Evolutionary conservation across 345 rosid genomes (phyloP), one percentile per base, ranked within the genome.

Genomic region (Excoecaria agallocha): DNA sequence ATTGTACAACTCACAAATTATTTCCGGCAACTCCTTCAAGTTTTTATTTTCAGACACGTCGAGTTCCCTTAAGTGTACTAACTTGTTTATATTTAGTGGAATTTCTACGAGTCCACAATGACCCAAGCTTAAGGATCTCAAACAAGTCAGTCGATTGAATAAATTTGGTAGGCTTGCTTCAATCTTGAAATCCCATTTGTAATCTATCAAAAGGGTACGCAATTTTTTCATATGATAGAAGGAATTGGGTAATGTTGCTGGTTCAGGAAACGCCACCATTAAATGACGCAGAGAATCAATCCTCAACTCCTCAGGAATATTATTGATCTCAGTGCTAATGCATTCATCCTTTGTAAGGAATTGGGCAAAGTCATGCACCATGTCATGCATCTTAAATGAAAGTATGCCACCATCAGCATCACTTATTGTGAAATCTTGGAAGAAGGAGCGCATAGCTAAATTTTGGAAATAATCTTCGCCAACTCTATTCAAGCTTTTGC

Each of bases 331-430:
- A 10, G 22, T 58, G 30, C 63, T n/a, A 58, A 22, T 3, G 4
- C 63, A 58, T 58, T 58, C 37, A n/a, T n/a, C 16, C 16, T 58
- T 58, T 17, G 16, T 24, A 10, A 58, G 63, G 11, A 25, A 20
- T 58, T 9, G 30, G 16, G 63, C 63, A 58, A 58, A 58, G 24
- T 58, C 63, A 25, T 22, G 63, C 63, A 58, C 63, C 16, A 58
- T 20, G 12, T 58, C 63, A 22, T 58, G 63, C 63, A 58, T 58
- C 63, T 58, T 58, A 58, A 1, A 54, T n/a, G 20, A 58, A 22
- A 9, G 7, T 10, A 3, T 63, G 24, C 8, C 41, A 54, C n/a
- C 19, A 16, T 6, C 41, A 11, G 0, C 17, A 1, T 10, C 15
- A 30, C 35, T 5, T 60, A 8, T 35, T 25, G 9, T 15, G 1